These are phyloP conservation scores for Ochetophila trinervis DNA, from an alignment of 306 rosid species.

Conservation along the genomic window DNA sequence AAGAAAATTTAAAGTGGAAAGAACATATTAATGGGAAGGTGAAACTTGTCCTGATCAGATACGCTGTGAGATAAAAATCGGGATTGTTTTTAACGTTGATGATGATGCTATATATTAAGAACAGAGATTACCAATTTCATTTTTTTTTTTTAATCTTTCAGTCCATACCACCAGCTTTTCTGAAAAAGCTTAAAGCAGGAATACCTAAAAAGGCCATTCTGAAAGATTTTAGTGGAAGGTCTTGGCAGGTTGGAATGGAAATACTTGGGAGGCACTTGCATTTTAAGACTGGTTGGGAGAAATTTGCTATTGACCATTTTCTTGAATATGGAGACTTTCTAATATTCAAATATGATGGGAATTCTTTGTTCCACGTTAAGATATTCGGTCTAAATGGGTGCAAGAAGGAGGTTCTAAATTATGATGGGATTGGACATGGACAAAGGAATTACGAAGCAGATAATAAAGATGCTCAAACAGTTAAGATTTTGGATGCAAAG, in stretches of 20 bases:
- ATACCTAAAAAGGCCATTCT: slow-evolving; percentile 7
- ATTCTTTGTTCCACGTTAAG: slow-evolving; percentile 7
- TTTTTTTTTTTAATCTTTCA: not conserved
- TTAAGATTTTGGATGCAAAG: not conserved
- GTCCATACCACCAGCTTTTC: slow-evolving; percentile 24
- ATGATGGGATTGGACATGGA: not conserved
- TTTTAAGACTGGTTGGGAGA: slow-evolving; percentile 18
- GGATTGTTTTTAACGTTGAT: no score
- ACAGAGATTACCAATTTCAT: not conserved
- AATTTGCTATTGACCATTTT: slow-evolving; percentile 3
- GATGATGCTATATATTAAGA: no score
- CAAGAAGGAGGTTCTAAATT: not conserved
- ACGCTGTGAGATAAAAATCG: no score
- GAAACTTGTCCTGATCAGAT: no score
- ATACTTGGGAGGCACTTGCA: not conserved
- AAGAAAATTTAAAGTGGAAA: no score
- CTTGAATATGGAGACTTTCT: slow-evolving; percentile 20
- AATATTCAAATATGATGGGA: slow-evolving; percentile 2
- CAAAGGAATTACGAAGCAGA: not conserved
- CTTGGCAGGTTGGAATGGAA: slow-evolving; percentile 15
- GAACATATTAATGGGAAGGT: no score
- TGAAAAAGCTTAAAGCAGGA: not conserved
- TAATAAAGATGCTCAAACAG: no score
- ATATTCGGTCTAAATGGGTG: slow-evolving; percentile 11
- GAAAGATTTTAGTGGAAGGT: slow-evolving; percentile 4